These are phyloP conservation scores for Cyberlindnera subsufficiens DNA, from an alignment of 805 yeast genomes.

Conservation along the genomic window DNA sequence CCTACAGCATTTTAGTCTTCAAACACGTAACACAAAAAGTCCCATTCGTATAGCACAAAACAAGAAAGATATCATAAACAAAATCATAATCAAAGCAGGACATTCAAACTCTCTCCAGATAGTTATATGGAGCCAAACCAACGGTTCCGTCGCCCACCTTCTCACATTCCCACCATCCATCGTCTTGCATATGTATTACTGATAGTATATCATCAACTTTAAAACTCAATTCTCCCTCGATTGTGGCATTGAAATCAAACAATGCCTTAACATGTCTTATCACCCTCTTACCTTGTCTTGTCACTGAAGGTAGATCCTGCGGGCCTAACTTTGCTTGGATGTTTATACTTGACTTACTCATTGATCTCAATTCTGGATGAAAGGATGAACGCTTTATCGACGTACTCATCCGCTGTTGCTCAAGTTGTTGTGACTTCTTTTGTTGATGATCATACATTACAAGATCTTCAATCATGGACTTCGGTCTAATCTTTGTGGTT, in stretches of 20 bases:
- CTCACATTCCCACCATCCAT: slow-evolving; percentile 75
- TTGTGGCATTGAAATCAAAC: slow-evolving; percentile 53
- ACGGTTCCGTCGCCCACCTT: slow-evolving; percentile 31
- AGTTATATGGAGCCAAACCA: slow-evolving; percentile 66
- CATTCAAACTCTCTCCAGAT: slow-evolving; percentile 24
- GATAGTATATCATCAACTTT: slow-evolving; percentile 50
- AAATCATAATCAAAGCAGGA: not conserved
- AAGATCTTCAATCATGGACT: slow-evolving; percentile 19
- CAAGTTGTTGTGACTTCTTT: not conserved
- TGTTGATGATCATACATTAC: slow-evolving; percentile 3
- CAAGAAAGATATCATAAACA: not conserved
- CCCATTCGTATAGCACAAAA: not conserved
- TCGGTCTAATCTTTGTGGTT: slow-evolving; percentile 21
- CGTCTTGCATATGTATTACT: slow-evolving; percentile 54
- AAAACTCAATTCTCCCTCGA: slow-evolving; percentile 56
- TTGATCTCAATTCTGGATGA: slow-evolving; percentile 21
- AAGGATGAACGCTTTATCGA: slow-evolving; percentile 20
- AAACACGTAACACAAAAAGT: no score
- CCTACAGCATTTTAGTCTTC: no score
- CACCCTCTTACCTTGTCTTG: slow-evolving; percentile 51
- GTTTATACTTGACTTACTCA: slow-evolving; percentile 20
- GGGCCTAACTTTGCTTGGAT: slow-evolving; percentile 20
- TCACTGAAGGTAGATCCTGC: slow-evolving; percentile 37
- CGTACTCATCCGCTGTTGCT: slow-evolving; percentile 2
- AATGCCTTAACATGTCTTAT: slow-evolving; percentile 47